Evolutionary conservation across 208 protist genomes (phyloP).

Genomic region (Trichomonas tenax): DNA sequence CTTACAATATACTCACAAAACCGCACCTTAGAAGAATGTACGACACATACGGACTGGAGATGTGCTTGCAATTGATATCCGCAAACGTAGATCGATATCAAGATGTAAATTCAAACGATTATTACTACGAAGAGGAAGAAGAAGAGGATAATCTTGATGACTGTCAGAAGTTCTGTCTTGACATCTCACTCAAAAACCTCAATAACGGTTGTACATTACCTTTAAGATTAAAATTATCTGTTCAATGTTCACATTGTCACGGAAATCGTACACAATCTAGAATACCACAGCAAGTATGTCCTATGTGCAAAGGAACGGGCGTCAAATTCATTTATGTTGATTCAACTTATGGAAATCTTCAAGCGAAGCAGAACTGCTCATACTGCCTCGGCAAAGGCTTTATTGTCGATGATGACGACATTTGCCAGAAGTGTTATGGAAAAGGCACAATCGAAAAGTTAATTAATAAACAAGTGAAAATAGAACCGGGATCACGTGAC

Average conservation of each 20-base stretch:
- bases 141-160: background rate
- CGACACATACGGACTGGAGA: background rate
- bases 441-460: background rate
- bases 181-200: background rate
- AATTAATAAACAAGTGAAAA: background rate
- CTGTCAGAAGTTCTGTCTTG: background rate
- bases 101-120: background rate
- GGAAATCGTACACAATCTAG: background rate
- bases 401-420: background rate
- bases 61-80: background rate
- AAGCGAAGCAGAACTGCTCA: background rate
- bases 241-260: background rate
- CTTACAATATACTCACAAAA: background rate
- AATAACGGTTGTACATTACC: background rate
- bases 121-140: background rate
- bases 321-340: background rate
- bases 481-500: background rate
- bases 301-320: background rate
- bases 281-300: background rate
- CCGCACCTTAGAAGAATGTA: background rate
- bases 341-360: background rate
- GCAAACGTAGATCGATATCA: background rate
- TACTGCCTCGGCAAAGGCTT: background rate
- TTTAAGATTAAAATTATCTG: background rate
- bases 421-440: background rate